Evolutionary conservation across 208 protist species (phyloP).

Genomic region (Lotmaria passim): DNA sequence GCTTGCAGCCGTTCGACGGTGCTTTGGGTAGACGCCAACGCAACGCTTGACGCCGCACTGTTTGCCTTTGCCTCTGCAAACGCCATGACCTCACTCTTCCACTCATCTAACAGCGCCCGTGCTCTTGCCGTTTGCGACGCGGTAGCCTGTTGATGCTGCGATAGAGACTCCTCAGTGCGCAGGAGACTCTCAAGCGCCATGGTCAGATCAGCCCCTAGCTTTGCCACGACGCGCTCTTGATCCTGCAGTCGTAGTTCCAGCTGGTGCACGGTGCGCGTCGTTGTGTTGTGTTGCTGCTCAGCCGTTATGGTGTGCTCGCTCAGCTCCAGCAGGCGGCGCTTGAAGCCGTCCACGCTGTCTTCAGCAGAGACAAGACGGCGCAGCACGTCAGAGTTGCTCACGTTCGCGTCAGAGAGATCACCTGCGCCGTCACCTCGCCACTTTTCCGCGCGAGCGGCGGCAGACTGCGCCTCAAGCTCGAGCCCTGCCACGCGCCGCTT

Average conservation of each 20-base stretch:
- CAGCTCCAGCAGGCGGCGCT: slow-evolving; percentile 35
- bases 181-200: slow-evolving; percentile 35
- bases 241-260: slow-evolving; percentile 27
- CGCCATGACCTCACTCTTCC: background rate
- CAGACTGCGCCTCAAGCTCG: slow-evolving; percentile 33
- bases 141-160: slow-evolving; percentile 7
- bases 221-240: slow-evolving; percentile 22
- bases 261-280: slow-evolving; percentile 13
- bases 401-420: background rate
- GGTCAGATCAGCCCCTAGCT: slow-evolving; percentile 42
- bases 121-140: slow-evolving; percentile 18
- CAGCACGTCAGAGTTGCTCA: background rate
- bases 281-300: slow-evolving; percentile 27
- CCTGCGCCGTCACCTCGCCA: background rate
- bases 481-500: slow-evolving; percentile 50
- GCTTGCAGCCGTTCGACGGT: background rate
- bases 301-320: slow-evolving; percentile 14
- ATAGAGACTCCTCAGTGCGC: slow-evolving; percentile 26
- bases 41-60: background rate
- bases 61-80: background rate
- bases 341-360: slow-evolving; percentile 26
- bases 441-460: slow-evolving; percentile 10
- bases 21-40: background rate
- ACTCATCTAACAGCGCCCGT: background rate
- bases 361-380: slow-evolving; percentile 23